phyloP scores from a whole-genome alignment of 2,329 filamentous ascomycete species.

The Ophiosphaerella korrae region DNA sequence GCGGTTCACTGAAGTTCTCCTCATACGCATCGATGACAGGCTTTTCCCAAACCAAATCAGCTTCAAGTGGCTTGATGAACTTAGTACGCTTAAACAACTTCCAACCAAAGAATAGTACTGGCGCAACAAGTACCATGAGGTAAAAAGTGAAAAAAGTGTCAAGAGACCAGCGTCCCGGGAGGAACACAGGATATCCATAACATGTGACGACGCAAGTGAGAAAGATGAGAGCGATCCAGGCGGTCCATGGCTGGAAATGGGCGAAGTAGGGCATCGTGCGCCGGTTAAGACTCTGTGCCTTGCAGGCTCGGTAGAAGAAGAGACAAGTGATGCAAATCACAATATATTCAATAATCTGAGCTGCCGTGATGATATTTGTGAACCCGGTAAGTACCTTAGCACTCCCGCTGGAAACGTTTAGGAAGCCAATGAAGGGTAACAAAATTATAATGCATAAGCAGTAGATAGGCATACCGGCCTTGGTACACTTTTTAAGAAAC shows the following conservation, averaged over 20 bases:
- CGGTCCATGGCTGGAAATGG: slow-evolving; percentile 58
- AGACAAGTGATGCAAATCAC: slow-evolving; percentile 65
- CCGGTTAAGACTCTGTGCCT: slow-evolving; percentile 55
- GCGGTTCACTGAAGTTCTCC: slow-evolving; percentile 51
- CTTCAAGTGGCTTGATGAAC: slow-evolving; percentile 55
- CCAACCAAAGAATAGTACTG: slow-evolving; percentile 63
- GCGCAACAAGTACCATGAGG: slow-evolving; percentile 57
- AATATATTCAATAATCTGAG: slow-evolving; percentile 57
- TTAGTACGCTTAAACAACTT: slow-evolving; percentile 67
- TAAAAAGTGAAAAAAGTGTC: slow-evolving; percentile 61
- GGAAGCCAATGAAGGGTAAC: slow-evolving; percentile 73
- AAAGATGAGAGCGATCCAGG: slow-evolving; percentile 54
- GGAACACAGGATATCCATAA: slow-evolving; percentile 60
- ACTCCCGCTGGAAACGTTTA: slow-evolving; percentile 71
- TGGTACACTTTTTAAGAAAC: slow-evolving; percentile 64
- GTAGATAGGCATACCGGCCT: slow-evolving; percentile 72
- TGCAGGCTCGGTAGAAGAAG: slow-evolving; percentile 60
- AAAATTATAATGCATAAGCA: slow-evolving; percentile 69
- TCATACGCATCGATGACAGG: slow-evolving; percentile 48
- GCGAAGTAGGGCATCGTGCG: slow-evolving; percentile 55
- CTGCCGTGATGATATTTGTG: slow-evolving; percentile 72
- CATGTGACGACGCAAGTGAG: slow-evolving; percentile 59
- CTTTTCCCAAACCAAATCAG: slow-evolving; percentile 51
- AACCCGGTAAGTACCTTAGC: slow-evolving; percentile 76
- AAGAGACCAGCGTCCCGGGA: slow-evolving; percentile 53